Evolutionary conservation across 1,284 basidiomycete species (phyloP).

Genomic region (Sporisorium scitamineum): DNA sequence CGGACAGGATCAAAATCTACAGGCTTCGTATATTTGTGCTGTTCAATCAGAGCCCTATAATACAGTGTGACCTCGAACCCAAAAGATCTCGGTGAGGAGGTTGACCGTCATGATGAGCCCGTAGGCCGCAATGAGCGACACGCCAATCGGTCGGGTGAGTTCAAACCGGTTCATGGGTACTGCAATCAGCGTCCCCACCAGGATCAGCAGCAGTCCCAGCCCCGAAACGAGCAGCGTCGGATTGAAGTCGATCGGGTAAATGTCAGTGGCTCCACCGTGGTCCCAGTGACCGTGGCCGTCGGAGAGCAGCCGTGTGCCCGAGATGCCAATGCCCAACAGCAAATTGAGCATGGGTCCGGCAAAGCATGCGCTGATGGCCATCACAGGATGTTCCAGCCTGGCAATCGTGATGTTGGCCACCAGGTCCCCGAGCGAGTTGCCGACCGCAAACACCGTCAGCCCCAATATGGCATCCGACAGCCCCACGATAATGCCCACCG

Average conservation of each 20-base stretch:
- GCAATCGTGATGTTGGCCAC: slow-evolving; percentile 90
- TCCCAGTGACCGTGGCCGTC: slow-evolving; percentile 31
- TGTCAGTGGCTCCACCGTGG: slow-evolving; percentile 19
- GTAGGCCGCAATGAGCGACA: slow-evolving; percentile 82
- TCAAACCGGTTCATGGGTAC: slow-evolving; percentile 87
- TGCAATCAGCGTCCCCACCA: slow-evolving; percentile 82
- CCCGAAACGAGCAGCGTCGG: slow-evolving; percentile 85
- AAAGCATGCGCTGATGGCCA: slow-evolving; percentile 86
- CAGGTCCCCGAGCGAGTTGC: slow-evolving; percentile 94
- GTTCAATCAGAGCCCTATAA: not conserved
- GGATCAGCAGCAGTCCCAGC: slow-evolving; percentile 80
- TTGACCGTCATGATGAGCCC: slow-evolving; percentile 59
- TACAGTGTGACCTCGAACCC: slow-evolving; percentile 37
- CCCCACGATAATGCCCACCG: slow-evolving; percentile 91
- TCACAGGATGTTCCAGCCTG: slow-evolving; percentile 63
- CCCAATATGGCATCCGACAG: slow-evolving; percentile 97
- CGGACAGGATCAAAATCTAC: too few species aligned
- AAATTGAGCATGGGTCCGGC: slow-evolving; percentile 97
- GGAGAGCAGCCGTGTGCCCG: slow-evolving; percentile 72
- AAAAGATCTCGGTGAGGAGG: slow-evolving; percentile 55
- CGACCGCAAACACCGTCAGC: slow-evolving; percentile 93
- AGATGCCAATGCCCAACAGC: slow-evolving; percentile 86
- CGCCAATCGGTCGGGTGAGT: slow-evolving; percentile 83
- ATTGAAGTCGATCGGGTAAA: slow-evolving; percentile 80
- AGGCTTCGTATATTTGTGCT: not conserved